phyloP scores from a whole-genome alignment of 1,284 basidiomycete genomes.

The Cystobasidiaceae sp. region DNA sequence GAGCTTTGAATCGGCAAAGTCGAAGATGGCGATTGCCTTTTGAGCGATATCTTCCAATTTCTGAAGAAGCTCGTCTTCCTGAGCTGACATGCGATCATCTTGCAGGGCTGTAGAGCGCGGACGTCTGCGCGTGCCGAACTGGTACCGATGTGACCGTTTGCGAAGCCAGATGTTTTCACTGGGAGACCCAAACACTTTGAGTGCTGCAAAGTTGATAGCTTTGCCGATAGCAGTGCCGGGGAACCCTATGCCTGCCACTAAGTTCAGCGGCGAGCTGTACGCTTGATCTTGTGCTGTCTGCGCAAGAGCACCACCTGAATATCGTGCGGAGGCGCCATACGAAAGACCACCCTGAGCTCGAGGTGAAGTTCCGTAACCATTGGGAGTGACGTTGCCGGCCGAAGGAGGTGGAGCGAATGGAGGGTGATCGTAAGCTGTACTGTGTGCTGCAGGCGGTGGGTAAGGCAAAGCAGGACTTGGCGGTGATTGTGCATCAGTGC shows the following conservation, averaged over 20 bases:
- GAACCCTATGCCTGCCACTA: slow-evolving; percentile 34
- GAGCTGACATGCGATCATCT: slow-evolving; percentile 56
- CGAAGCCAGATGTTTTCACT: slow-evolving; percentile 48
- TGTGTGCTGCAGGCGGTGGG: slow-evolving; percentile 5
- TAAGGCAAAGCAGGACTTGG: slow-evolving; percentile 24
- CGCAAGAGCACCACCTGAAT: neutral
- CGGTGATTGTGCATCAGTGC: slow-evolving; percentile 5
- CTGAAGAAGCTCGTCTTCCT: slow-evolving; percentile 72
- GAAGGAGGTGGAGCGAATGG: slow-evolving; percentile 9
- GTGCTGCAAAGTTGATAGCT: slow-evolving; percentile 80
- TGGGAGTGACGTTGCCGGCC: neutral
- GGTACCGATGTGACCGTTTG: slow-evolving; percentile 35
- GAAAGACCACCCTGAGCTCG: neutral
- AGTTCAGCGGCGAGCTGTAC: slow-evolving; percentile 38
- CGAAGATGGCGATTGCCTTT: slow-evolving; percentile 87
- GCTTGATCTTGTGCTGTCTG: slow-evolving; percentile 29
- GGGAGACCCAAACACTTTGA: slow-evolving; percentile 71
- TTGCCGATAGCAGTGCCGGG: slow-evolving; percentile 54
- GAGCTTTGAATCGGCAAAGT: slow-evolving; percentile 90
- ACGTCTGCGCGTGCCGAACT: slow-evolving; percentile 33
- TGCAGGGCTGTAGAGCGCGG: slow-evolving; percentile 42
- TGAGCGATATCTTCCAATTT: slow-evolving; percentile 81
- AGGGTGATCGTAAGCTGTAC: slow-evolving; percentile 16
- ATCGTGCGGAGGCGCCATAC: slow-evolving; percentile 6
- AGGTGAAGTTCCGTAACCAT: slow-evolving; percentile 20